Conservation (phyloP, 1,139 yeast genomes). For the Scheffersomyces parashehatae region DNA sequence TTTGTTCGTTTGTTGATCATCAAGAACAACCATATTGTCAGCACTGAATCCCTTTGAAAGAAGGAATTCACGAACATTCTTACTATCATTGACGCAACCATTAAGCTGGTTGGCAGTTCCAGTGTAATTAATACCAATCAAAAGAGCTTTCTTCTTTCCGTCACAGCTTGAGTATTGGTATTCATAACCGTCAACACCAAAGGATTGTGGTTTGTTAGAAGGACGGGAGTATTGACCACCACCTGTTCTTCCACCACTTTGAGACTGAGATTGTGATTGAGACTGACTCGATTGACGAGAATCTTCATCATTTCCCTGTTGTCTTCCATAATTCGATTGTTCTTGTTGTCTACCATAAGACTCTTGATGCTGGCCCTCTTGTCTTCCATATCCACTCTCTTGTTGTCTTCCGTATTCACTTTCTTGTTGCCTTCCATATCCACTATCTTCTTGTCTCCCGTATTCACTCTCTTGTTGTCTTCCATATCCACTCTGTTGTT, state of each 20-base stretch:
- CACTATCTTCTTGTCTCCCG: background rate
- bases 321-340: background rate
- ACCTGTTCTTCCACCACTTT: background rate
- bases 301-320: background rate
- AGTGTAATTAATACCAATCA: conserved; percentile 5
- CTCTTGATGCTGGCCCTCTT: background rate
- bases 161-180: conserved; percentile 5
- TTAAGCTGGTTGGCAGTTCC: conserved; percentile 3
- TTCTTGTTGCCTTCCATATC: background rate
- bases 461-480: background rate
- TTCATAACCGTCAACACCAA: conserved; percentile 6
- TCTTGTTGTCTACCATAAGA: background rate
- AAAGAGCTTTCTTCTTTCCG: conserved; percentile 5
- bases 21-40: conserved; percentile 4
- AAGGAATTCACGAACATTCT: conserved; percentile 3
- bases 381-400: background rate
- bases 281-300: background rate
- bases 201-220: conserved; percentile 2
- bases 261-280: background rate
- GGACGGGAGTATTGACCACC: background rate
- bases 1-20: conserved; percentile 1
- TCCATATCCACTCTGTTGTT: background rate
- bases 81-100: conserved; percentile 5
- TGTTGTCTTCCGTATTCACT: background rate
- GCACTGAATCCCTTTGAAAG: conserved; percentile 2